Base-by-base conservation (phyloP, 2,329 filamentous ascomycete genomes). In the Claviceps paspali region DNA sequence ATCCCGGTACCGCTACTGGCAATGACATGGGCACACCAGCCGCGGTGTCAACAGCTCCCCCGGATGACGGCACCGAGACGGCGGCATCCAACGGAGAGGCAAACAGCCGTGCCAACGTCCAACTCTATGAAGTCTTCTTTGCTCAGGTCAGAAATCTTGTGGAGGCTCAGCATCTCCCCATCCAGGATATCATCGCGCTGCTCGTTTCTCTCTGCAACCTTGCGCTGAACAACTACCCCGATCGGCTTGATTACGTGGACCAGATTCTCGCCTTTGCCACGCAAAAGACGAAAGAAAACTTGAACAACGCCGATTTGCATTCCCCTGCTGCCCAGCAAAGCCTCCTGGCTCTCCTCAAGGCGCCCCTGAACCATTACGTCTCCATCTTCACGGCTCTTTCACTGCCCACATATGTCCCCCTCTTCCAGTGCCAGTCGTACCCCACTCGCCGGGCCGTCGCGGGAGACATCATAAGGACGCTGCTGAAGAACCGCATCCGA, bases 341-440 rank as follows among this genome's bases (percentile, higher is more conserved):
- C 49, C 76, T 98, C 30, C 71, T 96, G 41, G 82, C 80, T 36
- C 76, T 98, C 17, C 73, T 98, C n/a, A 79, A 91, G 48, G 85
- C 85, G 6, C 91, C 91, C 0, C 73, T 96, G 42, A 82, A 85
- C 56, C 77, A 83, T 44, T 98, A 98, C 55, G 72, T 80, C 39
- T 96, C 88, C 5, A 78, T 96, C 29, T 98, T 98, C 53, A 98
- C 91, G n/a, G 88, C 91, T 1, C 65, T 98, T 21, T 82, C 91
- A 10, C 71, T 98, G 40, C 91, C 91, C 1, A 88, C 82, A 45
- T 98, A 92, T 52, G 77, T 96, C 34, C 83, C 88, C 26, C 73
- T 98, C 15, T 76, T 91, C 51, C 80, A 93, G 47, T 80, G 83
- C 12, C 91, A 98, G 57, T 87, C 86, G 32, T 98, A 96, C 52